phyloP scores from a whole-genome alignment of 495 filamentous ascomycete genomes.

The Lasiosphaeriaceae sp. region DNA sequence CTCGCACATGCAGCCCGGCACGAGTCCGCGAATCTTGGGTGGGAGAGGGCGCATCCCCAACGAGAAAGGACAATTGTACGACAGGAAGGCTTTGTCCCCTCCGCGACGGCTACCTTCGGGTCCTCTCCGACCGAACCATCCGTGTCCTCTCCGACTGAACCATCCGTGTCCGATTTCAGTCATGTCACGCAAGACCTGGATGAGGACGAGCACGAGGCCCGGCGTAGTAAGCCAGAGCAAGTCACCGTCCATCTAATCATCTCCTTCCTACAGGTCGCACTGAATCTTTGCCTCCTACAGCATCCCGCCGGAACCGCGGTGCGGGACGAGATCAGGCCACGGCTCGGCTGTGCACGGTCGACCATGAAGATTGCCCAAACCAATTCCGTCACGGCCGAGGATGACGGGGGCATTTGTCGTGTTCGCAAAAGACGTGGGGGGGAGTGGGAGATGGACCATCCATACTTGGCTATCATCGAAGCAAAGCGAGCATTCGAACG shows the following conservation, averaged over 20 bases:
- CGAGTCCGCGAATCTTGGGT: background rate
- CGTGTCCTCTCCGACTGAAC: constrained; percentile 5
- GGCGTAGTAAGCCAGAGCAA: constrained; percentile 9
- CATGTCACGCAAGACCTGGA: background rate
- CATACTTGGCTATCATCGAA: background rate
- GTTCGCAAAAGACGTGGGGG: background rate
- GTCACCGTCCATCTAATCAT: constrained; percentile 13
- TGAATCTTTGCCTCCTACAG: constrained; percentile 2
- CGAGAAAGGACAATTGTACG: constrained; percentile 3
- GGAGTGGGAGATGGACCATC: constrained; percentile 1
- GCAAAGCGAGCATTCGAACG: constrained; percentile 1
- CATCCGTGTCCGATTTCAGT: background rate
- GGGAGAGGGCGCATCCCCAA: background rate
- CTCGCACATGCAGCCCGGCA: constrained; percentile 2
- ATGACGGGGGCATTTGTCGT: background rate
- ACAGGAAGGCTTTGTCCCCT: too few species aligned
- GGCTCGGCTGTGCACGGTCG: background rate
- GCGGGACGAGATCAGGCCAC: background rate
- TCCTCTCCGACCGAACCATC: constrained; percentile 5
- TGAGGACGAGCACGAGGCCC: constrained; percentile 12
- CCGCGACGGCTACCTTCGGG: constrained; percentile 4
- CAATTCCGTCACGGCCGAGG: background rate
- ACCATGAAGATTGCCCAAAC: background rate
- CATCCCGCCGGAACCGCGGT: background rate
- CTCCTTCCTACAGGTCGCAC: constrained; percentile 9